phyloP scores from a whole-genome alignment of 2,329 filamentous ascomycete species.

The Exophiala sp. region DNA sequence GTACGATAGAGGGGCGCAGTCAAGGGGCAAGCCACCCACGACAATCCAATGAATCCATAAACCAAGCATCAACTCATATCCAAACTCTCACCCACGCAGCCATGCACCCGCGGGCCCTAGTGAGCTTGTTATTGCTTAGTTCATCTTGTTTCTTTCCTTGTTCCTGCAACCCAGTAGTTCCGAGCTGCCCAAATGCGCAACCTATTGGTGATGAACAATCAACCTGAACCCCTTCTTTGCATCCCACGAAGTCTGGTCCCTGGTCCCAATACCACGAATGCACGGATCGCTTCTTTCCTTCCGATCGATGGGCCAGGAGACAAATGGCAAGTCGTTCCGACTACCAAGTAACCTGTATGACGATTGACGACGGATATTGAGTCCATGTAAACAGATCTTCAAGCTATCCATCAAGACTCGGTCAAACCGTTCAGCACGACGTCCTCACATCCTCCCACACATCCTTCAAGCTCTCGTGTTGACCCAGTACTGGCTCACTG shows the following conservation, averaged over 20 bases:
- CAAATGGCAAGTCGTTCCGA: too few species aligned
- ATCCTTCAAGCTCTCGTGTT: constrained; percentile 4
- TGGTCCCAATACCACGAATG: too few species aligned
- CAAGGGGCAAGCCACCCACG: background rate
- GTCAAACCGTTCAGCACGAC: too few species aligned
- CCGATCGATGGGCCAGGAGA: too few species aligned
- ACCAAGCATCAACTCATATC: background rate
- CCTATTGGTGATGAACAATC: background rate
- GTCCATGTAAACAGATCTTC: background rate
- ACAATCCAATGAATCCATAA: background rate
- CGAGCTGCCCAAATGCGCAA: background rate
- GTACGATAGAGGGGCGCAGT: background rate
- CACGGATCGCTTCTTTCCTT: too few species aligned
- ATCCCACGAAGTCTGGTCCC: background rate
- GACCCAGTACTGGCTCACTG: constrained; percentile 11
- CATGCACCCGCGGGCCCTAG: constrained; percentile 14
- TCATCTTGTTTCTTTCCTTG: constrained; percentile 1
- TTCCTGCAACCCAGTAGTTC: background rate
- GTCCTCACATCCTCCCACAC: background rate
- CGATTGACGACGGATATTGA: background rate
- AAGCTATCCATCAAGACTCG: background rate
- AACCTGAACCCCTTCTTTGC: too few species aligned
- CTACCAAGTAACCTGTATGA: too few species aligned
- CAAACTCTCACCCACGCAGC: background rate
- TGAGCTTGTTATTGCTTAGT: constrained; percentile 22